A percentile compares a stretch with the other conserved stretches of the same genome.
Evolutionary conservation across 768 basidiomycete species (phyloP).

Genomic region (Lactarius trivialis): DNA sequence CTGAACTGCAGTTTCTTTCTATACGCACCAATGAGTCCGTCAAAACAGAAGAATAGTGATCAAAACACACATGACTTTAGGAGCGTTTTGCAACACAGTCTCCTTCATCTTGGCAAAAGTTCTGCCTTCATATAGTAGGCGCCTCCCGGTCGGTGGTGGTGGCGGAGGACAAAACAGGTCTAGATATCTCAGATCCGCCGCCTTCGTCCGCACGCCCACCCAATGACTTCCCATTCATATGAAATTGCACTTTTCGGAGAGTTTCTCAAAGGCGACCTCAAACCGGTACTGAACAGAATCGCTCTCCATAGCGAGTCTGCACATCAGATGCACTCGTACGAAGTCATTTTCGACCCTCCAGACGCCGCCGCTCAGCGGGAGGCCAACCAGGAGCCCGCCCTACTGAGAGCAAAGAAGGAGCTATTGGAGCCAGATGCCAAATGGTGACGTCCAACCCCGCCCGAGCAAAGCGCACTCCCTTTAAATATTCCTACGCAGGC

Average conservation of each 20-base stretch:
- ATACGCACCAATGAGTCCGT: constrained; percentile 3
- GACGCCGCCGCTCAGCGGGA: constrained; percentile 62
- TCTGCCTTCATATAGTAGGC: constrained; percentile 10
- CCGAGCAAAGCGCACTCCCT: neutral
- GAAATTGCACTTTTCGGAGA: constrained; percentile 81
- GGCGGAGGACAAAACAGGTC: neutral
- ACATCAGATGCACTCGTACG: constrained; percentile 62
- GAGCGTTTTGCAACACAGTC: constrained; percentile 18
- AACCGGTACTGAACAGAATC: constrained; percentile 71
- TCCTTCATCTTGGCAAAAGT: constrained; percentile 15
- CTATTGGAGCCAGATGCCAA: constrained; percentile 52
- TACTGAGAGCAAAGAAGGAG: constrained; percentile 72
- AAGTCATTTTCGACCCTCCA: constrained; percentile 76
- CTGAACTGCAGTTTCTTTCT: constrained; percentile 97
- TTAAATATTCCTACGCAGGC: constrained; percentile 37
- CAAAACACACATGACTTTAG: constrained; percentile 18
- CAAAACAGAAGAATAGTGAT: neutral
- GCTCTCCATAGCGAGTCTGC: constrained; percentile 79
- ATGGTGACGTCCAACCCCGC: constrained; percentile 43
- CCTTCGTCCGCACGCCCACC: neutral
- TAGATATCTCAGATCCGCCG: constrained; percentile 9
- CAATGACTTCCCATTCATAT: constrained; percentile 48
- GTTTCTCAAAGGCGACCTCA: constrained; percentile 71
- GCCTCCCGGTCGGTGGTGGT: neutral
- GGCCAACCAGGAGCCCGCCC: constrained; percentile 53